Base-by-base conservation (phyloP, 1,284 basidiomycete genomes). In the Boletus albobrunnescens region DNA sequence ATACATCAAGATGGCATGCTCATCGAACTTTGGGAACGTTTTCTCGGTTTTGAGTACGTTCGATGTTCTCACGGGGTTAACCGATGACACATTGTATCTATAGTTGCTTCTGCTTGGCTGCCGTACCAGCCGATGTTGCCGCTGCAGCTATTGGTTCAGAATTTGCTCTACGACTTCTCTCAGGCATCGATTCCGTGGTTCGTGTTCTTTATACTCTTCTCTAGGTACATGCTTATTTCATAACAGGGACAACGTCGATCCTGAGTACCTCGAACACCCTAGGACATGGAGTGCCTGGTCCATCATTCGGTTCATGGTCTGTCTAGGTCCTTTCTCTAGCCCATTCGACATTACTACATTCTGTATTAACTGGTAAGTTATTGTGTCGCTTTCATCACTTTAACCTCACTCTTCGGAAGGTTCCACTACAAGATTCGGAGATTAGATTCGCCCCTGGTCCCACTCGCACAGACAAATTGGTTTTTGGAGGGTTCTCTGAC, bases 1-100 rank as follows among this genome's bases (percentile, higher is more conserved):
- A 47, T 64, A 64, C 27, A 64, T 64, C 47, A 64, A 64, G 44
- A 64, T 64, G 62, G 62, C 62, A 23, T 68, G 65, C 26, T 64
- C 62, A 10, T 64, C 62, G 4, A 64, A 64, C 46, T 64, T 64
- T 42, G 62, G 62, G 19, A 64, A 64, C 37, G 61, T 64, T 36
- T 68, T 64, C 45, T 64, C 62, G 7, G 65, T 64, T 28, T 36
- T 64, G 41, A 57, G 61, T 68, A 47, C 4, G 65, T 51, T 36
- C 1, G 20, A n/a, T 44, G 7, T 13, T 55, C 16, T 33, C 8
- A n/a, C 11, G n/a, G 10, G 24, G 6, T 37, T n/a, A 2, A 24
- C 14, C 22, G 20, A 63, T 22, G 20, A 64, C 27, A 16, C 20
- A n/a, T 38, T 10, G 23, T 27, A 36, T 4, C 35, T 33, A 14